These are phyloP conservation scores for Epicoccum nigrum DNA, from an alignment of 2,329 filamentous ascomycete species.

Conservation along the genomic window DNA sequence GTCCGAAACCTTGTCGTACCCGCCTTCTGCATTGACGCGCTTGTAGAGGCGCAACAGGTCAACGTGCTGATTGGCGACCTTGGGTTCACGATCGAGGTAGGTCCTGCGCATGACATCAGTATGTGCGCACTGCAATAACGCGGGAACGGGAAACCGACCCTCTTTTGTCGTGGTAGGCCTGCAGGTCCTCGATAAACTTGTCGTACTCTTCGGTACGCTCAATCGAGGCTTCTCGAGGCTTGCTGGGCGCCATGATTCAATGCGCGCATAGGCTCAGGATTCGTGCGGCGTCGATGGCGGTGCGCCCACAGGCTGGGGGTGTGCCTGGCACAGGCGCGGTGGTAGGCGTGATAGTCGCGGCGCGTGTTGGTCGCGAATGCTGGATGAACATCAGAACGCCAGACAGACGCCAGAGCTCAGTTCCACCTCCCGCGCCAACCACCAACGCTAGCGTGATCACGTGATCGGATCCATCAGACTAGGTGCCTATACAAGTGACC, in stretches of 20 bases:
- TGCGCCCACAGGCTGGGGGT: conserved; percentile 28
- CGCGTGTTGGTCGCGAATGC: conserved; percentile 39
- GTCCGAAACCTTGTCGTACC: conserved; percentile 78
- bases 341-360: conserved; percentile 31
- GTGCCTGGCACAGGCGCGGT: conserved; percentile 33
- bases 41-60: conserved; percentile 81
- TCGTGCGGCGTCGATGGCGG: conserved; percentile 24
- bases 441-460: conserved; percentile 23
- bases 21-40: conserved; percentile 75
- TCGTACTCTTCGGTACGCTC: conserved; percentile 69
- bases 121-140: conserved; percentile 28
- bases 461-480: too few species aligned
- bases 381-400: conserved; percentile 42
- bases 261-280: conserved; percentile 41
- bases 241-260: conserved; percentile 53
- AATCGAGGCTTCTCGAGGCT: conserved; percentile 52
- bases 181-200: conserved; percentile 76
- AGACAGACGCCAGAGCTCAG: conserved; percentile 34
- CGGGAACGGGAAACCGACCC: conserved; percentile 57
- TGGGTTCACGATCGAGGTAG: conserved; percentile 77
- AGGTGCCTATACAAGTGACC: too few species aligned
- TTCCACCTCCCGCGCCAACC: conserved; percentile 29
- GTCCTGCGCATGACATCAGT: conserved; percentile 58
- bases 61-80: conserved; percentile 76
- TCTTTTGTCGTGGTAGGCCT: conserved; percentile 76